Conservation (phyloP, 306 rosid species). For the Malus sieversii region DNA sequence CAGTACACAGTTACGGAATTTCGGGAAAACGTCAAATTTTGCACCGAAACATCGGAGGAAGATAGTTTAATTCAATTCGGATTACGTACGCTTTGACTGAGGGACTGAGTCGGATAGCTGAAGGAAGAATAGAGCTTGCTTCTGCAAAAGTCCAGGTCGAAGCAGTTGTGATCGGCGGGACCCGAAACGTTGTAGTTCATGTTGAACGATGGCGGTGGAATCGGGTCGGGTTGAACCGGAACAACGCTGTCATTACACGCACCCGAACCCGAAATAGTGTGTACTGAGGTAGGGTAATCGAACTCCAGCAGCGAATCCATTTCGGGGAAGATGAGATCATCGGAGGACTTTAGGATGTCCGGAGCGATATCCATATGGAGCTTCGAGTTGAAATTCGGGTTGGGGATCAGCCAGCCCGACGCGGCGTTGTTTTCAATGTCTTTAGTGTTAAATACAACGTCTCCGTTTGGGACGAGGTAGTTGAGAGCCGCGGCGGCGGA, state of each 20-base stretch:
- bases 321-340: slow-evolving; percentile 48
- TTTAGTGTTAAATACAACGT: slow-evolving; percentile 7
- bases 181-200: neutral
- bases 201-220: slow-evolving; percentile 24
- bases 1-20: neutral
- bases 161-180: slow-evolving; percentile 33
- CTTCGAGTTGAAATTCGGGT: slow-evolving; percentile 42
- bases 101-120: slow-evolving; percentile 50
- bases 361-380: slow-evolving; percentile 28
- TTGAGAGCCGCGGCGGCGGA: slow-evolving; percentile 14
- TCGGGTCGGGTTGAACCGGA: slow-evolving; percentile 59
- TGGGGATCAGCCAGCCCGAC: slow-evolving; percentile 44
- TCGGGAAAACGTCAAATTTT: neutral
- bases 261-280: slow-evolving; percentile 16
- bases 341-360: slow-evolving; percentile 44
- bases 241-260: slow-evolving; percentile 65
- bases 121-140: slow-evolving; percentile 75
- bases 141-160: slow-evolving; percentile 71
- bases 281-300: slow-evolving; percentile 50
- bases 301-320: slow-evolving; percentile 74
- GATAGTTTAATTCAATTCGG: neutral
- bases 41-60: neutral
- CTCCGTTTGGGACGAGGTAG: slow-evolving; percentile 24
- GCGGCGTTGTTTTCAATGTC: slow-evolving; percentile 11
- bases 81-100: slow-evolving; percentile 78